These are phyloP conservation scores for Amylocarpus encephaloides DNA, from an alignment of 2,329 filamentous ascomycete genomes.

Conservation along the genomic window DNA sequence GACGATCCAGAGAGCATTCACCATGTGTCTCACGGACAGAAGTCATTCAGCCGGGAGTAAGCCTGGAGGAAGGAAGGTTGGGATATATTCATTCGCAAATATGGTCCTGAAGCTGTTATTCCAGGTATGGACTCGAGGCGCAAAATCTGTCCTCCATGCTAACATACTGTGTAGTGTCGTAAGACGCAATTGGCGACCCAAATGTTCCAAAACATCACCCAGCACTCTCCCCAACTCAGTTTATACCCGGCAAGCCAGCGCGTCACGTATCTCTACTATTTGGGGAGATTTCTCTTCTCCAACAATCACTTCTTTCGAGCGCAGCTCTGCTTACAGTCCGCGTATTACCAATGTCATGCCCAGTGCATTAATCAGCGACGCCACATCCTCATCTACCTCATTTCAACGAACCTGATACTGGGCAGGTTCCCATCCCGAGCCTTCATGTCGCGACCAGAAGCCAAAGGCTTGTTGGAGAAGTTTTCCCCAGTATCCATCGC, in stretches of 20 bases:
- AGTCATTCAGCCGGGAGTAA: constrained; percentile 41
- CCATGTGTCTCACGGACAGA: constrained; percentile 78
- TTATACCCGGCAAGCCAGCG: constrained; percentile 81
- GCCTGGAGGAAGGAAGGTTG: constrained; percentile 78
- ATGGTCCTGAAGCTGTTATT: constrained; percentile 84
- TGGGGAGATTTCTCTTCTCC: constrained; percentile 83
- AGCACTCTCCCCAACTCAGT: constrained; percentile 72
- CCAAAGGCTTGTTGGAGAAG: constrained; percentile 53
- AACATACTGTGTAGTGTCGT: constrained; percentile 48
- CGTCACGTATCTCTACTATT: constrained; percentile 90
- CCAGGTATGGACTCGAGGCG: constrained; percentile 47
- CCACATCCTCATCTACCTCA: constrained; percentile 75
- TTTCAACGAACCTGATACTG: constrained; percentile 75
- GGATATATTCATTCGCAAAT: constrained; percentile 89
- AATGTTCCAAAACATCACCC: constrained; percentile 82
- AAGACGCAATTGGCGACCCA: constrained; percentile 80
- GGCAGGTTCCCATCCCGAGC: constrained; percentile 69
- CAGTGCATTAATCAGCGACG: constrained; percentile 71
- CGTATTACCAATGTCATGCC: constrained; percentile 70
- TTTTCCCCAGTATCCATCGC: constrained; percentile 70
- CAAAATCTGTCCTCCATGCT: neutral
- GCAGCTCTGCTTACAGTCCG: constrained; percentile 65
- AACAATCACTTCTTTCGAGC: constrained; percentile 79
- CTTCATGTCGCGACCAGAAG: constrained; percentile 66
- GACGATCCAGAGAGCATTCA: constrained; percentile 84